phyloP scores from a whole-genome alignment of 306 rosid species.

The Corylus avellana region DNA sequence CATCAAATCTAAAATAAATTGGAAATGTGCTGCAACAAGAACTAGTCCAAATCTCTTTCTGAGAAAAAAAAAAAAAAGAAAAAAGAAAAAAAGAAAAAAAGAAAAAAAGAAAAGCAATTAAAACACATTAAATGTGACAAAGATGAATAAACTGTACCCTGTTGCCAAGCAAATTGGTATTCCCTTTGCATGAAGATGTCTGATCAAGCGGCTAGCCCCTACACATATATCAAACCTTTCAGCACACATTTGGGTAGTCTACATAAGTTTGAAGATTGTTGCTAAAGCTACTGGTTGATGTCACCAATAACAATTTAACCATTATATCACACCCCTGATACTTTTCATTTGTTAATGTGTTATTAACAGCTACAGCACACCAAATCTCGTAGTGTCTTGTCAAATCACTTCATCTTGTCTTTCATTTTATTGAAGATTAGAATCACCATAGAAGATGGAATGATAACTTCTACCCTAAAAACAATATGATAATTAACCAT shows the following conservation, averaged over 20 bases:
- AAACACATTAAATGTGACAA: not conserved
- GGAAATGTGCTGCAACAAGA: constrained; percentile 3
- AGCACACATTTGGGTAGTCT: not conserved
- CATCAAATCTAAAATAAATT: not conserved
- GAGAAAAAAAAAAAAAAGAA: not conserved
- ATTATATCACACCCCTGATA: not conserved
- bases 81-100: not conserved
- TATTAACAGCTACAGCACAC: not conserved
- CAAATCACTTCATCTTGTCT: not conserved
- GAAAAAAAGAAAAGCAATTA: not conserved
- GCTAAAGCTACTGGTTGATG: not conserved
- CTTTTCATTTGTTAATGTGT: not conserved
- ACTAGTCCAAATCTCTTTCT: constrained; percentile 18
- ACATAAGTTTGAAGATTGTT: not conserved
- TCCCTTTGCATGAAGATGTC: constrained; percentile 77
- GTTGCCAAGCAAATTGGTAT: constrained; percentile 79
- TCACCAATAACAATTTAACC: not conserved
- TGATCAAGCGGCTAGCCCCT: constrained; percentile 81
- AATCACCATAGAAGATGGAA: not conserved
- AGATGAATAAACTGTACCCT: constrained; percentile 52
- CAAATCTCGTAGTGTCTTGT: not conserved
- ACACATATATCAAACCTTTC: constrained; percentile 13
- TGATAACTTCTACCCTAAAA: not conserved
- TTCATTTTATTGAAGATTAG: constrained; percentile 1
- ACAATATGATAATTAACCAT: not conserved